Base-by-base conservation (phyloP, 2,329 filamentous ascomycete species). In the Diaporthe velutina region DNA sequence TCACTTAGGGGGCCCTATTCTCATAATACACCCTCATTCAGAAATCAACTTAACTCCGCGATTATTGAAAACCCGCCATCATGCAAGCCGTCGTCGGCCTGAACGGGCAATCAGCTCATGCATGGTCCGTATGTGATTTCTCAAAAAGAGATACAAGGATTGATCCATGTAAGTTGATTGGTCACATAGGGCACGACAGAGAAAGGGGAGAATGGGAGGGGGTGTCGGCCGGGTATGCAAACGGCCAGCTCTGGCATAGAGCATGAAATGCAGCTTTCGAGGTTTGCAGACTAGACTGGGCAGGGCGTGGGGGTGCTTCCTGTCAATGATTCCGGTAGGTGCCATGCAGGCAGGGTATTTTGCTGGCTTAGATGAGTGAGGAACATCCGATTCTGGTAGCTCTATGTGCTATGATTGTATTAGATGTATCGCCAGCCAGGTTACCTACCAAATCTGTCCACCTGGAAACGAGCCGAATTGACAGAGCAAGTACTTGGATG, bases 121-220 rank as follows among this genome's bases (percentile, higher is more conserved):
- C 10, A n/a, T 19, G 15, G 48, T 40, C 48, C 1, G 38, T 13
- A 9, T 30, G 22, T 30, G n/a, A 40, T 30, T 28, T 15, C 64
- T 40, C 30, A 40, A 28, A 25, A n/a, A 68, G 33, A 54, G n/a
- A 28, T 40, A 6, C 48, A 28, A 38, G 48, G 64, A 22, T 54
- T 54, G 48, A 68, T 68, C 33, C 33, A 40, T 68, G 64, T 68
- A 54, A 68, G 48, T 67, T 67, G 64, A 67, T 67, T 52, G 64
- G 60, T 66, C 60, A 67, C 45, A 67, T 28, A 35, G 30, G n/a
- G 45, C 22, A 22, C 15, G 33, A 25, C 45, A 52, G 30, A 67
- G n/a, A 42, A 17, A 13, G 33, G 30, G 9, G 38, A n/a, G n/a
- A n/a, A n/a, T n/a, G 25, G 35, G 42, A 48, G 30, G 30, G n/a